Conservation (phyloP, 2,329 filamentous ascomycete species). For the Exophiala bonariae region DNA sequence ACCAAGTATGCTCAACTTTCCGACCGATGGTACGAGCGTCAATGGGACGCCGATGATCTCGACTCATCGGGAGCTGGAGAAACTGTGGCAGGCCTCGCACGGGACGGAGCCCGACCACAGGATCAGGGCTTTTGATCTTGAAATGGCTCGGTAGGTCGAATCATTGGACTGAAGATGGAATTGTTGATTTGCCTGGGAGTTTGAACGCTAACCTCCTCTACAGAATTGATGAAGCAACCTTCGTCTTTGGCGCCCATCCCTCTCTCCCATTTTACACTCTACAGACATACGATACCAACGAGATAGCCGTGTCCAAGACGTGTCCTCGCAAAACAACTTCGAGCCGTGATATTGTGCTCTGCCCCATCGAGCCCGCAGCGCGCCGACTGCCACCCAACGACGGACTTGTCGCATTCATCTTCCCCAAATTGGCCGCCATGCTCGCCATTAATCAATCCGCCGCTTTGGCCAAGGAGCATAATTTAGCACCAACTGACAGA, state of each 20-base stretch:
- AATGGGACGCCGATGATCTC: conserved; percentile 37
- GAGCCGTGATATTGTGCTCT: conserved; percentile 44
- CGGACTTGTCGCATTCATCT: conserved; percentile 45
- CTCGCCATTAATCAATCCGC: conserved; percentile 48
- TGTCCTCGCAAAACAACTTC: conserved; percentile 41
- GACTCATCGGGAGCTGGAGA: conserved; percentile 38
- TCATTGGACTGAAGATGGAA: too few relatives aligned
- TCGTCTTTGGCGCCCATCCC: conserved; percentile 42
- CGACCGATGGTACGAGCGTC: conserved; percentile 36
- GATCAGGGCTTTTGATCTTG: conserved; percentile 39
- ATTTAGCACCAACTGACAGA: conserved; percentile 41
- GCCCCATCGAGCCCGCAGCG: conserved; percentile 40
- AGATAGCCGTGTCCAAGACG: conserved; percentile 42
- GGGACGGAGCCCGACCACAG: conserved; percentile 38
- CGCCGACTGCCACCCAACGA: conserved; percentile 42
- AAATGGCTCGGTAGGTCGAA: conserved; percentile 40
- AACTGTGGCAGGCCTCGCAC: conserved; percentile 48
- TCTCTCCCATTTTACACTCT: conserved; percentile 47
- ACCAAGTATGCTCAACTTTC: conserved; percentile 43
- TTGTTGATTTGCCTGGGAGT: too few relatives aligned
- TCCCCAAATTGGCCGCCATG: conserved; percentile 51
- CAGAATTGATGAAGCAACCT: conserved; percentile 42
- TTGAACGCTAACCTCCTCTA: too few relatives aligned
- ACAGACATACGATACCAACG: conserved; percentile 42
- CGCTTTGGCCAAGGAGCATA: conserved; percentile 40